Evolutionary conservation across 192 early-diverging fungal genomes (phyloP), one percentile per base, ranked within the genome.

Genomic region (Coemansia sp.): DNA sequence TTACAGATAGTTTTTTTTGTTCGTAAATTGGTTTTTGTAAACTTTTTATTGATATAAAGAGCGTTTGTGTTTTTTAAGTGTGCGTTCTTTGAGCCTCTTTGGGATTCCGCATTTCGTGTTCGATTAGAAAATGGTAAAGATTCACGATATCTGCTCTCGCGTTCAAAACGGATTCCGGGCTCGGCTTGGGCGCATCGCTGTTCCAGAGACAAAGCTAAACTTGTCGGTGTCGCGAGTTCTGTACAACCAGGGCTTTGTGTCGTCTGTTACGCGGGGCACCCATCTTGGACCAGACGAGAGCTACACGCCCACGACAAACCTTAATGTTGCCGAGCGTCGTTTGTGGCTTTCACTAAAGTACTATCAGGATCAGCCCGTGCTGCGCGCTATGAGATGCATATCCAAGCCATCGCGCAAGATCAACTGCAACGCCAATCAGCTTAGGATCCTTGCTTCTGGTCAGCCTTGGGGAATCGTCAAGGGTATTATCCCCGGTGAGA

Each of bases 261-360:
- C 91, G 12, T 81, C 89, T 6, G 88, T 98, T 37, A 83, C 79
- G 34, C 85, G 89, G 28, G 97, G 97, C 41, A 92, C 94, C 63
- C 87, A 90, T 67, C 57, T 87, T 35, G 89, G 89, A 15, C 95
- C 95, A 20, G 94, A 95, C 66, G 77, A 68, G 11, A 70, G 70
- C 15, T 91, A 83, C 70, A 90, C 91, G 5, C 87, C 91, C 22
- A 90, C 92, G 45, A 94, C 93, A 4, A 89, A 92, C 43, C 88
- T 89, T 68, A 95, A 95, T 66, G 77, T 95, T 35, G 91, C 96
- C 7, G 89, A 88, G 32, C 90, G 94, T 34, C 87, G 93, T 20
- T 75, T 99, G 36, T 99, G 97, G 97, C 87, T 99, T 38, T 87
- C 92, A 56, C 88, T 99, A 60, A 99, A 99, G 85, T 99, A 97